phyloP scores from a whole-genome alignment of 2,329 filamentous ascomycete genomes.

The Decorospora gaudefroyi region DNA sequence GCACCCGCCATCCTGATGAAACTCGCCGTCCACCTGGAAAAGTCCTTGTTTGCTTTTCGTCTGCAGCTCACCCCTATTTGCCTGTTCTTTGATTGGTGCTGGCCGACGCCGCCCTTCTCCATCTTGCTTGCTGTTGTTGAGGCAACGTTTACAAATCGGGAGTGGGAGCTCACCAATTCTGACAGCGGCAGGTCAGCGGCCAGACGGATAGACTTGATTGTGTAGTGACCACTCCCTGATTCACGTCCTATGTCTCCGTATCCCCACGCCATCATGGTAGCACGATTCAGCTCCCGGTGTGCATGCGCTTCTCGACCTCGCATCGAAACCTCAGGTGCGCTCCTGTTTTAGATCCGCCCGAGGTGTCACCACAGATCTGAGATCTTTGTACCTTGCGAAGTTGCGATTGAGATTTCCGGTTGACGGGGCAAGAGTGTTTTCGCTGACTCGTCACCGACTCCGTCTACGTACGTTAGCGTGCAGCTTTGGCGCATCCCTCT shows the following conservation, averaged over 20 bases:
- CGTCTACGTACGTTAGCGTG: constrained; percentile 16
- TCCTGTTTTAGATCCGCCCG: constrained; percentile 10
- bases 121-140: constrained; percentile 13
- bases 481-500: constrained; percentile 13
- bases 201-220: constrained; percentile 21
- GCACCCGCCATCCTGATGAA: constrained; percentile 28
- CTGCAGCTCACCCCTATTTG: constrained; percentile 20
- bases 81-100: constrained; percentile 20
- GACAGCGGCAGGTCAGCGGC: constrained; percentile 37
- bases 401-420: no score
- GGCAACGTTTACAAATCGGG: constrained; percentile 16
- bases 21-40: constrained; percentile 29
- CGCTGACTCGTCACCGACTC: constrained; percentile 24
- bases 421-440: constrained; percentile 6
- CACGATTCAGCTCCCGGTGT: constrained; percentile 2
- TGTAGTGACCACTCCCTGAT: constrained; percentile 24
- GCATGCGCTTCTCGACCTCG: constrained; percentile 6
- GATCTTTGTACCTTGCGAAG: not conserved
- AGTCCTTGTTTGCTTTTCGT: constrained; percentile 24
- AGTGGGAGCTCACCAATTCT: constrained; percentile 20
- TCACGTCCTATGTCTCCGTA: constrained; percentile 9
- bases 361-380: constrained; percentile 7
- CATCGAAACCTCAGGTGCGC: not conserved
- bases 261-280: constrained; percentile 8
- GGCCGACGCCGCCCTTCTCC: constrained; percentile 17